These are phyloP conservation scores for barrel medic (Medicago truncatula) DNA, from an alignment of 306 rosid species.

Conservation along the genomic window DNA sequence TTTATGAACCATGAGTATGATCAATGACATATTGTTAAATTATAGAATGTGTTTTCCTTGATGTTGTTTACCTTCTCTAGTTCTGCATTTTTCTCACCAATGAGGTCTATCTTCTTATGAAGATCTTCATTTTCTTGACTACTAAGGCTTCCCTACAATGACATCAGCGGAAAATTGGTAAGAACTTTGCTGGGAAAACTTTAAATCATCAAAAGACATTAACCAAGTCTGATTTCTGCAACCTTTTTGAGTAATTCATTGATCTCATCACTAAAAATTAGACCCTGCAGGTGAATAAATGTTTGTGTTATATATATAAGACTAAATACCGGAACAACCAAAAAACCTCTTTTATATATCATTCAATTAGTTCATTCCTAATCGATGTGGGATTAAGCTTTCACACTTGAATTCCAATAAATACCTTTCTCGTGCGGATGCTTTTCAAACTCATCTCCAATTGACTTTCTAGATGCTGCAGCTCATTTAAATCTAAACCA, in stretches of 20 bases:
- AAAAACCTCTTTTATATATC: not conserved
- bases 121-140: constrained; percentile 56
- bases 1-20: not conserved
- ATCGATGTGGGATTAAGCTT: not conserved
- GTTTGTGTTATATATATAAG: constrained; percentile 1
- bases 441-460: constrained; percentile 75
- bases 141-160: constrained; percentile 56
- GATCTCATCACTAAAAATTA: constrained; percentile 56
- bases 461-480: constrained; percentile 70
- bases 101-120: constrained; percentile 48
- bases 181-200: constrained; percentile 8
- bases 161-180: constrained; percentile 34
- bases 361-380: not conserved
- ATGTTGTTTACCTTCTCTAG: constrained; percentile 53
- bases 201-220: constrained; percentile 13
- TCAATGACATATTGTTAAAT: not conserved
- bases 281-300: constrained; percentile 57
- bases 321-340: not conserved
- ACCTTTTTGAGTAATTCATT: constrained; percentile 59
- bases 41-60: not conserved
- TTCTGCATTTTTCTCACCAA: constrained; percentile 56
- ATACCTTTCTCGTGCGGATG: constrained; percentile 73
- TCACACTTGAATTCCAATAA: not conserved
- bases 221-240: not conserved
- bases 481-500: constrained; percentile 63